phyloP scores from a whole-genome alignment of 2,329 filamentous ascomycete species.

The Nigrograna mackinnonii region DNA sequence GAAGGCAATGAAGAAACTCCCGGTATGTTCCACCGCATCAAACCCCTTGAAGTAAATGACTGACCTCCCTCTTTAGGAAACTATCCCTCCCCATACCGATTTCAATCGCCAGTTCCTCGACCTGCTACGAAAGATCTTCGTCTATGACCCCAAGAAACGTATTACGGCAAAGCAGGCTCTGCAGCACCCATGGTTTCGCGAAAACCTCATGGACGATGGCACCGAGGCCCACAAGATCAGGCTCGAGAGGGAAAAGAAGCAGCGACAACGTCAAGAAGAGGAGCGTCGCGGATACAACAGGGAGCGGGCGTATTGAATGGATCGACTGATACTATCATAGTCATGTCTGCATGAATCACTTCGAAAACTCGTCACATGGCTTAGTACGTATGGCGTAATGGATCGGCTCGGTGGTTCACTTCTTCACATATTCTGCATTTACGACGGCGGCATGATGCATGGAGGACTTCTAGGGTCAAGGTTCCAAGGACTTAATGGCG shows the following conservation, averaged over 20 bases:
- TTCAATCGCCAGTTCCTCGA: conserved; percentile 69
- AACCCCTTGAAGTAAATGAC: no score
- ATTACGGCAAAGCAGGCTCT: conserved; percentile 68
- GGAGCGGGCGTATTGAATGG: conserved; percentile 15
- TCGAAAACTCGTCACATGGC: conserved; percentile 2
- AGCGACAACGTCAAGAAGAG: conserved; percentile 33
- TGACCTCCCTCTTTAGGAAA: conserved; percentile 52
- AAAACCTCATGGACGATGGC: conserved; percentile 66
- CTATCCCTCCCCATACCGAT: conserved; percentile 61
- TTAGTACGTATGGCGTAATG: not conserved
- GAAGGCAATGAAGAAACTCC: conserved; percentile 67
- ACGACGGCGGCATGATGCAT: conserved; percentile 42
- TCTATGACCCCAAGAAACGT: conserved; percentile 67
- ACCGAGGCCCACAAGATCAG: conserved; percentile 66
- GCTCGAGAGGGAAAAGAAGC: conserved; percentile 45
- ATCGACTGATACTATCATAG: conserved; percentile 4
- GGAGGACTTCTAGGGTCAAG: conserved; percentile 20
- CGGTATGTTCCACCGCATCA: conserved; percentile 45
- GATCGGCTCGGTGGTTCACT: conserved; percentile 6
- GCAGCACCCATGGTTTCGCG: conserved; percentile 69
- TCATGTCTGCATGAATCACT: conserved; percentile 2
- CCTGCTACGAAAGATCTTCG: conserved; percentile 64
- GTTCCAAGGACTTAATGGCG: conserved; percentile 29
- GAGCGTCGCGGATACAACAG: conserved; percentile 34
- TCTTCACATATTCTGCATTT: conserved; percentile 43